These are phyloP conservation scores for Flaveria floridana DNA, from an alignment of 140 eudicot species.

Conservation along the genomic window DNA sequence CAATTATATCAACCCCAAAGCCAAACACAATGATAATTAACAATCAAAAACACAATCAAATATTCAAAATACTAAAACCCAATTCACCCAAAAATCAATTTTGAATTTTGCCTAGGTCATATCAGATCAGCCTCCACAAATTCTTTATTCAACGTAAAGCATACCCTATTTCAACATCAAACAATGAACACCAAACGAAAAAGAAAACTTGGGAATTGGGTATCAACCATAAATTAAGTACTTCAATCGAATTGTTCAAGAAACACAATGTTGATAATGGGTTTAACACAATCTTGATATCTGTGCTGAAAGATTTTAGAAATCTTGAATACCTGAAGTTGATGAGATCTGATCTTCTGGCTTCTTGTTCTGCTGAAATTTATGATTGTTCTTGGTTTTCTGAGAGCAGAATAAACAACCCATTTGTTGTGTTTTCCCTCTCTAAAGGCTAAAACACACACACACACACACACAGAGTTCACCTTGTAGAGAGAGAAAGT, in stretches of 20 bases:
- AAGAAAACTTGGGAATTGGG: slow-evolving; percentile 14
- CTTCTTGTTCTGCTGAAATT: slow-evolving; percentile 47
- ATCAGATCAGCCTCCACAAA: slow-evolving; percentile 41
- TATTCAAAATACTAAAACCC: neutral
- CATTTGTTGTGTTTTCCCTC: slow-evolving; percentile 47
- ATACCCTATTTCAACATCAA: slow-evolving; percentile 5
- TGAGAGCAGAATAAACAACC: slow-evolving; percentile 67
- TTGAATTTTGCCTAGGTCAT: slow-evolving; percentile 14
- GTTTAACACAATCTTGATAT: neutral
- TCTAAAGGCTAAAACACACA: slow-evolving; percentile 9
- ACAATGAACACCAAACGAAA: neutral
- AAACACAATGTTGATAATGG: slow-evolving; percentile 32
- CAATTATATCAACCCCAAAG: slow-evolving; percentile 19
- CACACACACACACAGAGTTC: slow-evolving; percentile 27
- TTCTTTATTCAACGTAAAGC: slow-evolving; percentile 29
- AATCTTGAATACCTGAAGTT: slow-evolving; percentile 45
- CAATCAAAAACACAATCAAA: neutral
- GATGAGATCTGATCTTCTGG: slow-evolving; percentile 86
- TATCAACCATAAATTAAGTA: too few species aligned
- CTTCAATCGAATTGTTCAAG: slow-evolving; percentile 18
- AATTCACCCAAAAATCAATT: neutral
- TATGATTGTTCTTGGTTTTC: slow-evolving; percentile 58
- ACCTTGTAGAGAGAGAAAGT: slow-evolving; percentile 38
- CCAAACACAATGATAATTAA: neutral
- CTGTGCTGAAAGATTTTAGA: neutral